Evolutionary conservation across 169 alveolate genomes (phyloP), one percentile per base, ranked within the genome.

Genomic region (Plasmodium inui): DNA sequence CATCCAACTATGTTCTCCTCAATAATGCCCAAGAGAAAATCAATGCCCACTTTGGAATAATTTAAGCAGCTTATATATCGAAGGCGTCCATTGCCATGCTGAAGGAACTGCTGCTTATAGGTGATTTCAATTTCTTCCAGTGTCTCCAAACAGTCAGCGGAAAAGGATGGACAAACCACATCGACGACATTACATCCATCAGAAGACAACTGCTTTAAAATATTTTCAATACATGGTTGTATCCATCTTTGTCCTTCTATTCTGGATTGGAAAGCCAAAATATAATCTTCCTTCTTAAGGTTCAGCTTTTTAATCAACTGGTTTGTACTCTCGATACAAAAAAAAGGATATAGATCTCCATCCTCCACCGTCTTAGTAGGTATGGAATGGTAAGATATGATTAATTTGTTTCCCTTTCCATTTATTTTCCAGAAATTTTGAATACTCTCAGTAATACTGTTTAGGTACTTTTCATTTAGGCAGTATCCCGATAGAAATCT

Each of bases 401-500:
- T 88, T 88, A 88, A 72, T 78, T 85, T 81, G 19, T 82, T 70
- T 17, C 95, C 80, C 28, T 83, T 92, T 22, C 96, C 96, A 46
- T 92, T 22, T 55, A 71, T 34, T 44, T 50, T 32, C 97, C 97
- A 95, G 82, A 84, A 93, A 22, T 83, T 86, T 76, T 82, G 82
- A 1, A 95, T 74, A 28, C 88, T 73, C 22, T 89, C 91, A 9
- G 95, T 95, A 71, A 95, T 46, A 26, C 95, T 73, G 22, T 79
- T 32, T 74, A 95, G 92, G 84, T 93, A 95, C 37, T 70, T 85
- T 39, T 83, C 96, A 76, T 95, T 84, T 74, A 92, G 83, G 70
- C 93, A 90, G 72, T 95, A 95, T 28, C 97, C 97, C 30, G 92
- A 81, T 50, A 95, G 78, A 67, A 95, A 67, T 57, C 97, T 90